These are phyloP conservation scores for Chlamydomonas reinhardtii DNA, from an alignment of 163 green algal genomes.

Conservation along the genomic window DNA sequence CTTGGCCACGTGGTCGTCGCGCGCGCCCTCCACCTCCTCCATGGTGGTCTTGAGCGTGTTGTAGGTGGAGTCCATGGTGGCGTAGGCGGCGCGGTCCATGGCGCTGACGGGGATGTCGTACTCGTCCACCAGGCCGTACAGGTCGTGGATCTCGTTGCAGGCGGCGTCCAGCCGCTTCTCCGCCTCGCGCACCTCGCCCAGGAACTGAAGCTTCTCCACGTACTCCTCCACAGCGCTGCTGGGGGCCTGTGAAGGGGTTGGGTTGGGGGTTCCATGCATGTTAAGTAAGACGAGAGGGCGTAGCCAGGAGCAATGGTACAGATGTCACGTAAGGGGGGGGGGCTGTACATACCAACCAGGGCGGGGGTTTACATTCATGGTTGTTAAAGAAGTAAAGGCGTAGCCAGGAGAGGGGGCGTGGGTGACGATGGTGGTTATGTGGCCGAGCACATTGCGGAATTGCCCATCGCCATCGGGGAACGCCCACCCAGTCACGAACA, in stretches of 20 bases:
- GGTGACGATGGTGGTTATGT: no score
- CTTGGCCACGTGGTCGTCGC: conserved; percentile 76
- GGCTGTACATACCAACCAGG: no score
- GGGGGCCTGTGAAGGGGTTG: conserved; percentile 14
- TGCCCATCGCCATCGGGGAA: no score
- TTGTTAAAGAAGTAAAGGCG: no score
- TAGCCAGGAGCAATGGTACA: no score
- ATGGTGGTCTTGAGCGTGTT: conserved; percentile 73
- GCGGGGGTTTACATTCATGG: no score
- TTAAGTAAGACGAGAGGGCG: not conserved
- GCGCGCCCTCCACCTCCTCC: conserved; percentile 76
- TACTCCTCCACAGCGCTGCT: conserved; percentile 79
- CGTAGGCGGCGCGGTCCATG: conserved; percentile 81
- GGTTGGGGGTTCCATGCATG: no score
- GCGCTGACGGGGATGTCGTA: conserved; percentile 75
- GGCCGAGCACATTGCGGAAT: no score
- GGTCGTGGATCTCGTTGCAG: conserved; percentile 73
- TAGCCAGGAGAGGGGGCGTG: no score
- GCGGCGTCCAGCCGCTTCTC: conserved; percentile 62
- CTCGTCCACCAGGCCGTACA: conserved; percentile 85
- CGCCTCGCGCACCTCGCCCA: conserved; percentile 58
- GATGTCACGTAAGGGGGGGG: no score
- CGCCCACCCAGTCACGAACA: no score
- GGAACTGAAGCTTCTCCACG: conserved; percentile 81
- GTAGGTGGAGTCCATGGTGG: conserved; percentile 78